Evolutionary conservation across 192 early-diverging fungal species (phyloP), one percentile per base, ranked within the genome.

Genomic region (Podochytrium sp.): DNA sequence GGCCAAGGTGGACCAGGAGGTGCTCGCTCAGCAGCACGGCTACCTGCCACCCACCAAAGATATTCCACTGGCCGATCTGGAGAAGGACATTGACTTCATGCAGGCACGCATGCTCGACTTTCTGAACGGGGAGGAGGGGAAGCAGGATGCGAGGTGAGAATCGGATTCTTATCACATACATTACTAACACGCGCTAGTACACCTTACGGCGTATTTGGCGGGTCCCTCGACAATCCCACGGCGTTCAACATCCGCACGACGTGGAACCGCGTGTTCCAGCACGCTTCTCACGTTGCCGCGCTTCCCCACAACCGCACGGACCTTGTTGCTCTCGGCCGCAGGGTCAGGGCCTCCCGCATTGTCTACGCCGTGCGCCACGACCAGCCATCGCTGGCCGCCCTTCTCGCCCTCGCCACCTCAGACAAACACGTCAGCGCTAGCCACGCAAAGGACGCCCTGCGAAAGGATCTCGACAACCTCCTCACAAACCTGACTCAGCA

Each of bases 91-190:
- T 58, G 74, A 75, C 53, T 30, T 58, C 29, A 53, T 43, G 32
- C 74, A 75, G 18, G 64, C 64, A 18, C 40, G 55, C 20, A 67
- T 75, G 23, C 34, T 75, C 7, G 74, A 75, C 42, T 75, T 66
- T 59, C 55, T 75, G 29, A 75, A 65, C 51, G 74, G 65, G 3
- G 74, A 75, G 38, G 55, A 65, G 33, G 56, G 69, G 23, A 6
- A 23, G 10, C 7, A 7, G 12, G 52, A 55, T 25, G 10, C 7
- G 30, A 55, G 52, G 52, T 55, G 43, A 12, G 43, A 12, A 47
- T 12, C 43, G 20, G n/a, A n/a, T n/a, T n/a, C n/a, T n/a, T n/a
- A n/a, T n/a, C n/a, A n/a, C n/a, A n/a, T n/a, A n/a, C n/a, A n/a
- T n/a, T n/a, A n/a, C 52, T 47, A 16, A 47, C n/a, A 18, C 6